Evolutionary conservation across 192 early-diverging fungal species (phyloP).

Genomic region (Mortierella hygrophila): DNA sequence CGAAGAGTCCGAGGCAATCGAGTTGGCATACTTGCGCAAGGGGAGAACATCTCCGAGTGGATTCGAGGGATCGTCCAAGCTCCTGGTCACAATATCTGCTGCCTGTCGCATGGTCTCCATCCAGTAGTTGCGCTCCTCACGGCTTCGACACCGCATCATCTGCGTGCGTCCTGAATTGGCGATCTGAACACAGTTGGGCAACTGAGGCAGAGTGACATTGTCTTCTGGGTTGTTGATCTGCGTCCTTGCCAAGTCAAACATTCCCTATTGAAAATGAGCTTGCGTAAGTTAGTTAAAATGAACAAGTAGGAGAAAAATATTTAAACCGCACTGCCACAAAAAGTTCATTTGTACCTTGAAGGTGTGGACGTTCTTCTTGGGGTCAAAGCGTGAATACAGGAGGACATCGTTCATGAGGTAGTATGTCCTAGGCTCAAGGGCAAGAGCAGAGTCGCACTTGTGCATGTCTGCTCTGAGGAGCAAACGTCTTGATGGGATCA

Average conservation of each 20-base stretch:
- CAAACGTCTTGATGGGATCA: constrained; percentile 41
- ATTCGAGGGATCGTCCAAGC: neutral
- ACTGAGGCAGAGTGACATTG: constrained; percentile 40
- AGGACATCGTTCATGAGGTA: constrained; percentile 52
- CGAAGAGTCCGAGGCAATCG: constrained; percentile 38
- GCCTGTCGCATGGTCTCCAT: constrained; percentile 50
- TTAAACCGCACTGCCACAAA: neutral
- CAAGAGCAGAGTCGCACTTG: constrained; percentile 42
- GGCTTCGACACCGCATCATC: constrained; percentile 55
- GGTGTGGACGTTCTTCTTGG: constrained; percentile 45
- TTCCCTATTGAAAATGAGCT: constrained; percentile 26
- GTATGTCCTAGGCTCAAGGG: constrained; percentile 44
- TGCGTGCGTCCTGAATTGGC: constrained; percentile 45
- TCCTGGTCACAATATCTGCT: constrained; percentile 27
- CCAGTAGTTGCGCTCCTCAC: constrained; percentile 51
- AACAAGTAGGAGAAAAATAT: neutral
- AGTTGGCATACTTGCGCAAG: constrained; percentile 24
- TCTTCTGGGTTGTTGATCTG: constrained; percentile 54
- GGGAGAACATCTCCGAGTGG: constrained; percentile 20
- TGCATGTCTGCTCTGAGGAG: constrained; percentile 49
- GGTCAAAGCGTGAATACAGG: constrained; percentile 49
- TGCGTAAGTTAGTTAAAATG: neutral
- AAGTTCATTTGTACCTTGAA: constrained; percentile 29
- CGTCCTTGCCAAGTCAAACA: constrained; percentile 43
- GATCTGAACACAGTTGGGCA: constrained; percentile 50